Percentiles rank a stretch among this genome's conserved stretches.
These are phyloP conservation scores for Amniculicola lignicola DNA, from an alignment of 495 filamentous ascomycete genomes.

Conservation along the genomic window DNA sequence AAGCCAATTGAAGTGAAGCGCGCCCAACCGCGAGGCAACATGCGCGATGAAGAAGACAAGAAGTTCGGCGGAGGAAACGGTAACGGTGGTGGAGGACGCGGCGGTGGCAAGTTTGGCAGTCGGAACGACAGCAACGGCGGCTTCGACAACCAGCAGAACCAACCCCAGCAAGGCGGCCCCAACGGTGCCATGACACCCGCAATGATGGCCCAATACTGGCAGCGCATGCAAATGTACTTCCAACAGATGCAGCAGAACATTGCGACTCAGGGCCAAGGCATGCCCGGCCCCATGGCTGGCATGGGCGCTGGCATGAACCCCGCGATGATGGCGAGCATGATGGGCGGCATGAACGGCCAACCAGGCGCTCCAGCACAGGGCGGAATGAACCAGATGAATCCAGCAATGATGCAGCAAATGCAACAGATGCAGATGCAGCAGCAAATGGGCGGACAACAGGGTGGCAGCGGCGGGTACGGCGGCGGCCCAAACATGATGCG, in stretches of 20 bases:
- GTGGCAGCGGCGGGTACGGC: conserved; percentile 14
- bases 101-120: conserved; percentile 60
- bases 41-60: conserved; percentile 77
- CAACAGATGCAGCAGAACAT: conserved; percentile 85
- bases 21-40: conserved; percentile 90
- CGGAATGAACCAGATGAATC: conserved; percentile 56
- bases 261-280: conserved; percentile 45
- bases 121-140: conserved; percentile 35
- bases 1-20: conserved; percentile 99
- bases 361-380: too few species aligned
- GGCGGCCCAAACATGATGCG: conserved; percentile 14
- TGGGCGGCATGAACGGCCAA: conserved; percentile 36
- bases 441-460: conserved; percentile 36
- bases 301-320: conserved; percentile 60
- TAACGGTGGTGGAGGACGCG: too few species aligned
- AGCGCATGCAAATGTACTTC: conserved; percentile 96
- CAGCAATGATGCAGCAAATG: conserved; percentile 64
- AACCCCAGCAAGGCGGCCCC: conserved; percentile 22
- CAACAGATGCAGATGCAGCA: conserved; percentile 39
- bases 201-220: conserved; percentile 97
- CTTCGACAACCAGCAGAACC: conserved; percentile 40
- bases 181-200: conserved; percentile 76
- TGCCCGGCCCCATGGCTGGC: conserved; percentile 48
- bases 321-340: conserved; percentile 69
- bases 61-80: too few species aligned